phyloP scores from a whole-genome alignment of 805 yeast genomes.

The Barnettozyma siamensis region DNA sequence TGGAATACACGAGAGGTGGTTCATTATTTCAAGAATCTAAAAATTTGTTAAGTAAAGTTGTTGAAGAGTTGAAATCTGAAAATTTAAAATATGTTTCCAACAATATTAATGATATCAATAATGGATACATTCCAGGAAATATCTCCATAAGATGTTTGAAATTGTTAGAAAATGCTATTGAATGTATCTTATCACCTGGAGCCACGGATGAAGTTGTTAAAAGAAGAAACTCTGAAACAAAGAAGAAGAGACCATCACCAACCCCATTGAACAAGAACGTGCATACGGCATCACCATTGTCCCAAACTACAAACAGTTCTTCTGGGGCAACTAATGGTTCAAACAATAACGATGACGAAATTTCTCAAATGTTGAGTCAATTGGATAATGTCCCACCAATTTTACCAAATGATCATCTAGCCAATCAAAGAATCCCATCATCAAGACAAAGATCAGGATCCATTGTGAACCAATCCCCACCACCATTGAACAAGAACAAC shows the following conservation, averaged over 20 bases:
- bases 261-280: neutral
- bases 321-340: neutral
- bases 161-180: constrained; percentile 53
- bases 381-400: constrained; percentile 25
- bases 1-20: constrained; percentile 82
- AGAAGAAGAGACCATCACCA: constrained; percentile 11
- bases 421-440: constrained; percentile 10
- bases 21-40: constrained; percentile 69
- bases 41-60: constrained; percentile 43
- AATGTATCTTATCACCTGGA: constrained; percentile 48
- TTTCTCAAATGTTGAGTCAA: constrained; percentile 24
- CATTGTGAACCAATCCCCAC: constrained; percentile 7
- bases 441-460: constrained; percentile 12
- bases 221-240: constrained; percentile 7
- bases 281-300: constrained; percentile 13
- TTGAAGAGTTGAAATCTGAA: constrained; percentile 46
- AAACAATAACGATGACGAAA: constrained; percentile 16
- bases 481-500: constrained; percentile 2
- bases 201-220: constrained; percentile 1
- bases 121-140: constrained; percentile 50
- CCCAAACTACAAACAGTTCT: constrained; percentile 8
- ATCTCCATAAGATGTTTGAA: constrained; percentile 51
- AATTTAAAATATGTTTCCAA: constrained; percentile 29
- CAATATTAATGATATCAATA: constrained; percentile 3
- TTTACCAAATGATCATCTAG: constrained; percentile 8